Evolutionary conservation across 2,329 filamentous ascomycete species (phyloP), one percentile per base, ranked within the genome.

Genomic region (Diplodia intermedia): DNA sequence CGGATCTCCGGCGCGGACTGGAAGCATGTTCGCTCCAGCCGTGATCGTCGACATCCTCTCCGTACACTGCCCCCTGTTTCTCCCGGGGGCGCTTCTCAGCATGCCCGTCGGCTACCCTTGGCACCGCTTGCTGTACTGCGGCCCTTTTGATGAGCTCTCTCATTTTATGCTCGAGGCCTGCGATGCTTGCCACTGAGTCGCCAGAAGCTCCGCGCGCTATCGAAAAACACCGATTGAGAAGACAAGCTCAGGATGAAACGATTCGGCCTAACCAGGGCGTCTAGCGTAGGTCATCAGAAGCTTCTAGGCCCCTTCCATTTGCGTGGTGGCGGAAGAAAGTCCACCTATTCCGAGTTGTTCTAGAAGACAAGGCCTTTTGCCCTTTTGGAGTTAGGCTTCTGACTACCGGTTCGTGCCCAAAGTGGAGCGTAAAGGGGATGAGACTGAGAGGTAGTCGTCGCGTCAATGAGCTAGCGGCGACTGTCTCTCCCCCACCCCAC

Each of bases 11-110:
- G 36, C 36, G 36, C 43, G 36, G 38, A 60, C 15, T 47, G 43
- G 38, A 50, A 62, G 57, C 43, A 62, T 61, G 40, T 62, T 50
- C 47, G 26, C 26, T 29, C 31, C 6, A 62, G 47, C 26, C 15
- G 4, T 40, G 54, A 23, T 36, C 31, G 9, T 23, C 49, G 20
- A 18, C 31, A 20, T 12, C 14, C 33, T 29, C 56, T 11, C 36
- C 20, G 23, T n/a, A 26, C 4, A 38, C 9, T 12, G 8, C 36
- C 55, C 55, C 33, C 55, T 15, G 36, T 36, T 29, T 40, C 11
- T 40, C 2, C 33, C 55, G 6, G 33, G 36, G 33, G 20, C 18
- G 8, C 6, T n/a, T 36, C 43, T 47, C 43, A 47, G 43, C 43
- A 47, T 20, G 43, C 43, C 43, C 43, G 7, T 47, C n/a, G 11